Evolutionary conservation across 2,329 filamentous ascomycete genomes (phyloP), one percentile per base, ranked within the genome.

Genomic region (Fusarium burgessii): DNA sequence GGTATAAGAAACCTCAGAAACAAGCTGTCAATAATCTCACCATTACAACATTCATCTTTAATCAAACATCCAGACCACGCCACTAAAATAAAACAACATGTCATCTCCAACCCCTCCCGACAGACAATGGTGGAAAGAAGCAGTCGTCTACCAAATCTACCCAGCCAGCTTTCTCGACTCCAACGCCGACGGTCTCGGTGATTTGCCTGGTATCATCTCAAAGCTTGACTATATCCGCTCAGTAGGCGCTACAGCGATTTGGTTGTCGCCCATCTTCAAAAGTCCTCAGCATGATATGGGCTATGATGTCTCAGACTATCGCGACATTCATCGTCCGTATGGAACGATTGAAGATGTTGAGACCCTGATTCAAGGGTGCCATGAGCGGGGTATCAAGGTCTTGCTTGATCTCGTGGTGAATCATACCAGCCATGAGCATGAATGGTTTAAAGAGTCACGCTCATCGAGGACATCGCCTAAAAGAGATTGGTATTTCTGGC

Each of bases 321-420:
- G 74, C 6, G 70, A 74, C 29, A 78, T 78, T 7, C 68, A 78
- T 17, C 50, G 41, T 2, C 86, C 85, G 8, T 93, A 92, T 70
- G 92, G 91, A 4, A 90, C 88, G 2, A 80, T 93, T 18, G 80
- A 83, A 57, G 90, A 94, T 76, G 87, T 92, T 45, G 89, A 93
- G 40, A 77, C 80, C 1, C 78, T 93, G 40, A 90, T 92, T 51
- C 73, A 84, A 18, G 87, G 86, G 2, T 87, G 87, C 55, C 89
- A 92, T 68, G 75, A 84, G 15, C 59, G 74, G 12, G 54, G 51
- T 8, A 74, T 76, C 23, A 76, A 76, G 33, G 23, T 77, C 0
- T 27, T 76, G 5, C 55, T 78, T 8, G 77, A 79, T 17, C 59
- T 80, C 0, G 78, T 80, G 5, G 72, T 79, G 18, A 79, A 79